A percentile compares a stretch with the other conserved stretches of the same genome.
These are phyloP conservation scores for Hypoxylon sp. DNA, from an alignment of 2,329 filamentous ascomycete genomes.

Conservation along the genomic window DNA sequence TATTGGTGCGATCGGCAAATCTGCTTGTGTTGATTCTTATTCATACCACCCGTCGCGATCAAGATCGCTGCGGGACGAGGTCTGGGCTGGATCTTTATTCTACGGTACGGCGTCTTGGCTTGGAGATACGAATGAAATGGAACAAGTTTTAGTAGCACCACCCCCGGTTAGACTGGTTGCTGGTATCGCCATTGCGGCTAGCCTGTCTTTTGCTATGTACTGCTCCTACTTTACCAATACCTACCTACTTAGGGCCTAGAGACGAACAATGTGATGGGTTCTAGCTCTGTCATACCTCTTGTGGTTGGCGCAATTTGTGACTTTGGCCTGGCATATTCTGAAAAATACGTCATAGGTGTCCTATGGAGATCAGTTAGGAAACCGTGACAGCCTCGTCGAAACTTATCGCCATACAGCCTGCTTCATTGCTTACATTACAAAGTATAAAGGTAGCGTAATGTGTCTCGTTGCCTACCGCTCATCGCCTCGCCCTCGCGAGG, in stretches of 20 bases:
- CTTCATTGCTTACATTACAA: not conserved
- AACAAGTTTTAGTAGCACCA: conserved; percentile 24
- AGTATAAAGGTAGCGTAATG: not conserved
- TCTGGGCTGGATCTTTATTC: conserved; percentile 41
- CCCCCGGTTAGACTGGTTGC: conserved; percentile 24
- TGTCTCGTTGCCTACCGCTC: no score
- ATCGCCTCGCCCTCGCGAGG: not conserved
- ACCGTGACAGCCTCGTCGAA: not conserved
- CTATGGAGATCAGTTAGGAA: not conserved
- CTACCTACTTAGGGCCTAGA: conserved; percentile 12
- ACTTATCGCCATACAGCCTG: not conserved
- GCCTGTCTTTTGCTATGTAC: conserved; percentile 39
- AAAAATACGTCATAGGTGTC: not conserved
- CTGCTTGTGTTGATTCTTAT: conserved; percentile 40
- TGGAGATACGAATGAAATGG: conserved; percentile 45
- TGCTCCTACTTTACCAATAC: conserved; percentile 18
- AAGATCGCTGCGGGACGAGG: conserved; percentile 27
- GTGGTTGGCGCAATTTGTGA: conserved; percentile 2
- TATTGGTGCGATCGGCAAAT: conserved; percentile 33
- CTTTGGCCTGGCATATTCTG: not conserved
- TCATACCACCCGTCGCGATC: conserved; percentile 38
- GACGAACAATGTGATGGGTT: conserved; percentile 37
- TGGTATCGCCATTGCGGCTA: conserved; percentile 26
- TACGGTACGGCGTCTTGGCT: conserved; percentile 45
- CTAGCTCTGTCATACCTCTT: conserved; percentile 8